phyloP scores from a whole-genome alignment of 768 basidiomycete genomes.

The Leucosporidium scottii region DNA sequence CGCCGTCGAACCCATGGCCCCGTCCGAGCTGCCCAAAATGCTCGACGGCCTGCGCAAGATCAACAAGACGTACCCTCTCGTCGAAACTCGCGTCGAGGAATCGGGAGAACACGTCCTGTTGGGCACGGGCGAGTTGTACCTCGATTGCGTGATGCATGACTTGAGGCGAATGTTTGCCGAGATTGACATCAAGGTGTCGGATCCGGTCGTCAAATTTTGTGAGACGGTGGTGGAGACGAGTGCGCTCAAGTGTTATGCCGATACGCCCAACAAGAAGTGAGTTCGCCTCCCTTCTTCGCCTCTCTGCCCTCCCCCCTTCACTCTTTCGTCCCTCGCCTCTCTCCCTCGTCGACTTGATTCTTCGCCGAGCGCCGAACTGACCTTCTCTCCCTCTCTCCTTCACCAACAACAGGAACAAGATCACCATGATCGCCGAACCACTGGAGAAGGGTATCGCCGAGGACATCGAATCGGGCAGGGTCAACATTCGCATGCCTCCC shows the following conservation, averaged over 20 bases:
- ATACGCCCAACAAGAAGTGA: conserved; percentile 97
- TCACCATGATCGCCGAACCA: conserved; percentile 99
- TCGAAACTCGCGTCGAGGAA: conserved; percentile 93
- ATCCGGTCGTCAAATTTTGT: conserved; percentile 95
- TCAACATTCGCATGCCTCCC: conserved; percentile 88
- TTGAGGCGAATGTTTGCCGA: conserved; percentile 84
- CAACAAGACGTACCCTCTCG: conserved; percentile 95
- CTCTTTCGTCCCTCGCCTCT: background rate
- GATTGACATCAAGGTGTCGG: conserved; percentile 99
- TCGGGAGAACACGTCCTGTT: conserved; percentile 95
- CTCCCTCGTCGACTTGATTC: conserved; percentile 18
- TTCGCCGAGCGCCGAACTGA: background rate
- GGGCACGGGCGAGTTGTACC: conserved; percentile 92
- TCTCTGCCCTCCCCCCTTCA: background rate
- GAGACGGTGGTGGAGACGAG: conserved; percentile 98
- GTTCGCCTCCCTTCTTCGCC: conserved; percentile 35
- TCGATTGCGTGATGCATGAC: conserved; percentile 97
- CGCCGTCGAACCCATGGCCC: conserved; percentile 94
- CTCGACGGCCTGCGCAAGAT: conserved; percentile 89
- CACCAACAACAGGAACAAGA: conserved; percentile 69
- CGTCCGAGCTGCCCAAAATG: conserved; percentile 98
- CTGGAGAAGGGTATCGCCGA: conserved; percentile 91
- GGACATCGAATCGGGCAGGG: conserved; percentile 86
- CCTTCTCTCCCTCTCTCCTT: background rate
- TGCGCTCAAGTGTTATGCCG: conserved; percentile 96